Evolutionary conservation across 2,329 filamentous ascomycete genomes (phyloP).

Genomic region (Penicillium sp.): DNA sequence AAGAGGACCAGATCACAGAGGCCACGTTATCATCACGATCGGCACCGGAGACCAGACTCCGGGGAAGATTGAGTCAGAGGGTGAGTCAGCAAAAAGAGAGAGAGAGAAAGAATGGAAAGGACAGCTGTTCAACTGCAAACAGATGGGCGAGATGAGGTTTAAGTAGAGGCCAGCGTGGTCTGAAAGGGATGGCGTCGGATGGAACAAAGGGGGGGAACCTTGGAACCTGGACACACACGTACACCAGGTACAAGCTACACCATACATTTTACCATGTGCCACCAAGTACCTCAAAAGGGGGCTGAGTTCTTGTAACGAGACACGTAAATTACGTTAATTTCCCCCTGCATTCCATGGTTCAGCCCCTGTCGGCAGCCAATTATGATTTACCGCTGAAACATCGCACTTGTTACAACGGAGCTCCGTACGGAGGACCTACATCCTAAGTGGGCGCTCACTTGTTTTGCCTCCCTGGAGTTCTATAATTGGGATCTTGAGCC

Average conservation of each 20-base stretch:
- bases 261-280: slow-evolving; percentile 3
- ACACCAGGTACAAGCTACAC: slow-evolving; percentile 1
- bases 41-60: slow-evolving; percentile 30
- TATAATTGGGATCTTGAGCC: not conserved
- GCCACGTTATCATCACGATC: slow-evolving; percentile 42
- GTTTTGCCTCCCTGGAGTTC: not conserved
- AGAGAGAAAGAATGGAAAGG: slow-evolving; percentile 27
- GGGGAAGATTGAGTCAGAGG: slow-evolving; percentile 16
- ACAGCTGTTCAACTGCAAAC: slow-evolving; percentile 34
- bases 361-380: not conserved
- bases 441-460: not conserved
- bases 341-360: slow-evolving; percentile 19
- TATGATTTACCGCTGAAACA: not conserved
- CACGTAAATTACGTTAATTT: slow-evolving; percentile 11
- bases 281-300: not conserved
- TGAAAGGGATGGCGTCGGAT: slow-evolving; percentile 21
- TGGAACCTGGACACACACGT: not conserved
- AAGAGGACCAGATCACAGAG: slow-evolving; percentile 15
- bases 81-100: slow-evolving; percentile 18
- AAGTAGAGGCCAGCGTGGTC: slow-evolving; percentile 47
- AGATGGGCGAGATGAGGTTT: slow-evolving; percentile 23
- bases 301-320: slow-evolving; percentile 6
- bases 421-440: not conserved
- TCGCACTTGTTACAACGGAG: not conserved
- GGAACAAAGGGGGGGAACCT: not conserved